Evolutionary conservation across 371 early-diverging fungal genomes (phyloP).

Genomic region (Pancytospora epiphaga): DNA sequence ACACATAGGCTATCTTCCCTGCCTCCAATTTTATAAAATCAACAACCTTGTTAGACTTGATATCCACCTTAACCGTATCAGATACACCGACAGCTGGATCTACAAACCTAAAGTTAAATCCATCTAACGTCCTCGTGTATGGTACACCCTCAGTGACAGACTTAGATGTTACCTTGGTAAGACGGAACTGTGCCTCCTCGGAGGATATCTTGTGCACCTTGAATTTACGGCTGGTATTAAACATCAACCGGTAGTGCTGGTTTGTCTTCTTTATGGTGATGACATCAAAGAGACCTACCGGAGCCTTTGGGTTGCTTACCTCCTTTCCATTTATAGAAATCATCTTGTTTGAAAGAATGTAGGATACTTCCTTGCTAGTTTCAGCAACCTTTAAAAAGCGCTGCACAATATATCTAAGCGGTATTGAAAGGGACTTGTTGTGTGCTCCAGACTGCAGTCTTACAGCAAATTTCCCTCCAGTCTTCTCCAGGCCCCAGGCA

Average conservation of each 20-base stretch:
- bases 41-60: conserved; percentile 78
- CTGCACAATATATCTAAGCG: conserved; percentile 87
- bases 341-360: conserved; percentile 89
- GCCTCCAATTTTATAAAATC: conserved; percentile 84
- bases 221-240: conserved; percentile 96
- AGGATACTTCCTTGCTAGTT: conserved; percentile 84
- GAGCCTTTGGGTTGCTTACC: conserved; percentile 89
- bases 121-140: conserved; percentile 91
- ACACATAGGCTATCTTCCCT: conserved; percentile 85
- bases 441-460: conserved; percentile 95
- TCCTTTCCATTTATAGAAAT: conserved; percentile 97
- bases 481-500: conserved; percentile 99
- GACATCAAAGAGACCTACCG: conserved; percentile 98
- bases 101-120: conserved; percentile 95
- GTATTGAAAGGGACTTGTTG: conserved; percentile 94
- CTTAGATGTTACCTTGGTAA: conserved; percentile 89
- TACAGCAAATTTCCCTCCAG: conserved; percentile 89
- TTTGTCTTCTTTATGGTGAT: conserved; percentile 93
- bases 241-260: conserved; percentile 95
- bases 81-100: conserved; percentile 92
- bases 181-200: conserved; percentile 95
- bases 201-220: conserved; percentile 91
- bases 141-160: conserved; percentile 74
- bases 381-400: conserved; percentile 95
- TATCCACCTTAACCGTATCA: conserved; percentile 92